Conservation (phyloP, 2,329 filamentous ascomycete genomes). For the Trichoderma arundinaceum region DNA sequence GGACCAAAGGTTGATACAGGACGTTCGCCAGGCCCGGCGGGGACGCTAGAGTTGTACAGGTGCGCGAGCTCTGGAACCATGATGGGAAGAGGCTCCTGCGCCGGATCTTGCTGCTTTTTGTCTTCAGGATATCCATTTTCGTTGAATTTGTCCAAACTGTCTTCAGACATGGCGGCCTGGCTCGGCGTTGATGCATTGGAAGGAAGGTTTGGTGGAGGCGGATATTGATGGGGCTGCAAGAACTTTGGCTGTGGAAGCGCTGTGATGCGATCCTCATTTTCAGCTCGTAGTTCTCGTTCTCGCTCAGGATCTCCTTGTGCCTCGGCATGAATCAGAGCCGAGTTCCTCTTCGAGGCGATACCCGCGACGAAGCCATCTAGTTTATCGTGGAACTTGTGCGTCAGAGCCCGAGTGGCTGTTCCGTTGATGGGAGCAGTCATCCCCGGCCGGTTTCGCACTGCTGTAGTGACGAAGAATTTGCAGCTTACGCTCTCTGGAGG, state of each 20-base stretch:
- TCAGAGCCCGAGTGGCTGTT: slow-evolving; percentile 61
- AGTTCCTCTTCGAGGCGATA: slow-evolving; percentile 85
- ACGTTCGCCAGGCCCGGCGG: slow-evolving; percentile 44
- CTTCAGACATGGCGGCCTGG: slow-evolving; percentile 46
- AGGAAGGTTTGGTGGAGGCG: slow-evolving; percentile 41
- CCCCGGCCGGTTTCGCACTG: slow-evolving; percentile 49
- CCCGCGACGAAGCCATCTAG: slow-evolving; percentile 87
- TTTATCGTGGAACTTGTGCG: slow-evolving; percentile 80
- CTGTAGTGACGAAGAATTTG: slow-evolving; percentile 90
- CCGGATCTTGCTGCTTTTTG: slow-evolving; percentile 43
- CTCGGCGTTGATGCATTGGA: slow-evolving; percentile 40
- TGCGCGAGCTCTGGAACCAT: slow-evolving; percentile 63
- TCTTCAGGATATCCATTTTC: slow-evolving; percentile 50
- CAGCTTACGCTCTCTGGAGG: slow-evolving; percentile 88
- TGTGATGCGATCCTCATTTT: slow-evolving; percentile 84
- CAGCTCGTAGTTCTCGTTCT: slow-evolving; percentile 77
- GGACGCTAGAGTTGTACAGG: slow-evolving; percentile 55
- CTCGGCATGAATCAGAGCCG: slow-evolving; percentile 80
- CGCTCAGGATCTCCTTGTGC: slow-evolving; percentile 78
- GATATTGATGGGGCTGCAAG: slow-evolving; percentile 58
- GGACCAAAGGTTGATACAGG: slow-evolving; percentile 64
- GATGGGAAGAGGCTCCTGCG: slow-evolving; percentile 41
- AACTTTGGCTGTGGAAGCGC: slow-evolving; percentile 75
- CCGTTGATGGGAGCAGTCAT: slow-evolving; percentile 54
- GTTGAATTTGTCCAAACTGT: slow-evolving; percentile 46